A percentile compares a stretch with the other conserved stretches of the same genome.
Conservation (phyloP, 139 green algal species). For the Closterium sp. region DNA sequence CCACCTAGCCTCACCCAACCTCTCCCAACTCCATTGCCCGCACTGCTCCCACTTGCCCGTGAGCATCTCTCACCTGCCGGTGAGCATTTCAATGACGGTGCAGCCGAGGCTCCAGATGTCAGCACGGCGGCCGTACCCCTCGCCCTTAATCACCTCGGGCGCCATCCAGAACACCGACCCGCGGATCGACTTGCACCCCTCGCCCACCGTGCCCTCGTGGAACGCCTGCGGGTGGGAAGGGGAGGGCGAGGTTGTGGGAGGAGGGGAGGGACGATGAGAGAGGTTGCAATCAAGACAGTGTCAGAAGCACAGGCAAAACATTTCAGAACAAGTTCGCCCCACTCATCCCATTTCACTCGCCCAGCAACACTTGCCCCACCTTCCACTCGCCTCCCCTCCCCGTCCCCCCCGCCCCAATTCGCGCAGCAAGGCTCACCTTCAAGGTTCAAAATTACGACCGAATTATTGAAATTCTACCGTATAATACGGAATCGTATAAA, state of each 20-base stretch:
- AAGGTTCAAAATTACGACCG: too few relatives aligned
- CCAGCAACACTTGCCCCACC: too few relatives aligned
- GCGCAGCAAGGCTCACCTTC: constrained; percentile 17
- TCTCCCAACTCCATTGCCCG: too few relatives aligned
- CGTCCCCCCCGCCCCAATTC: not conserved
- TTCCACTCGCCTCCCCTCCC: not conserved
- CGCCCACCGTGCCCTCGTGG: constrained; percentile 22
- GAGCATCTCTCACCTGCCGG: constrained; percentile 11
- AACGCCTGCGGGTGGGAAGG: constrained; percentile 15
- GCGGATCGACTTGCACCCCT: constrained; percentile 53
- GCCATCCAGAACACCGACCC: constrained; percentile 57
- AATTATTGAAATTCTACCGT: too few relatives aligned
- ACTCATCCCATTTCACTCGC: not conserved
- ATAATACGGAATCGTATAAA: too few relatives aligned
- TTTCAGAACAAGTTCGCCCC: too few relatives aligned
- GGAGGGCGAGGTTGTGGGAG: not conserved
- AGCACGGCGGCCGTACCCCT: constrained; percentile 49
- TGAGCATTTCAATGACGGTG: constrained; percentile 61
- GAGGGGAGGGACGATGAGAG: too few relatives aligned
- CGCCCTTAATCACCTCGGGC: constrained; percentile 57
- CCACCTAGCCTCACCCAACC: too few relatives aligned
- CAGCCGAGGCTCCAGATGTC: constrained; percentile 62
- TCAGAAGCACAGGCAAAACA: constrained; percentile 1
- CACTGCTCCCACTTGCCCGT: too few relatives aligned
- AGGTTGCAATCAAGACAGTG: not conserved